Evolutionary conservation across 306 rosid species (phyloP), one percentile per base, ranked within the genome.

Genomic region (Cicer cuneatum): DNA sequence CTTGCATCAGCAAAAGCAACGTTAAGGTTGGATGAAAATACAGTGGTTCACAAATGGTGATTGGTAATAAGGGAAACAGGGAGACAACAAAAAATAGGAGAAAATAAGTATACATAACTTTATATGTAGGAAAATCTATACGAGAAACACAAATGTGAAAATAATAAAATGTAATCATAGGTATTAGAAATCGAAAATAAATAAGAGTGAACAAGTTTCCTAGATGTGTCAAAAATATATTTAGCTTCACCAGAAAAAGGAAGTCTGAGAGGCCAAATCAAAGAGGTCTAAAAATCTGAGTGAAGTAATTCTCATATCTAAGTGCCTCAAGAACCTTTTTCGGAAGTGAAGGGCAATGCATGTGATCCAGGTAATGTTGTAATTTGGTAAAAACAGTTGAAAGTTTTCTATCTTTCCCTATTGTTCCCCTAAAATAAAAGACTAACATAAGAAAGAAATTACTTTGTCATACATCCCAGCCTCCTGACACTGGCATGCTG

Each of bases 381-480:
- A 57, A 63, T 81, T 39, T 10, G 10, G 19, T 38, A 37, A 60
- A 8, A 48, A 15, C 60, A 72, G 61, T 10, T 3, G 29, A 54
- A 41, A 21, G 11, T 42, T 7, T 46, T 45, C 43, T 53, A 71
- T 29, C 52, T 43, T 52, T 63, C 40, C 49, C 72, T 40, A 16
- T 29, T 57, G 66, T 52, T 62, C 51, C 39, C 24, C 57, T 69
- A 59, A 74, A 64, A 65, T 52, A 14, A 56, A 61, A 74, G 35
- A 39, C 58, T 5, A 59, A 4, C 10, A 63, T 43, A 75, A 74
- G 67, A 63, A 68, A 62, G 64, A 51, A 69, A 69, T 86, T 90
- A 88, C 99, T 78, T 91, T 87, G 79, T 94, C 96, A 84, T 83
- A 89, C 81, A 94, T 77, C 83, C 99, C 97, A 86, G 96, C 88